Evolutionary conservation across 2,329 filamentous ascomycete genomes (phyloP), one percentile per base, ranked within the genome.

Genomic region (Fusarium chuoi): DNA sequence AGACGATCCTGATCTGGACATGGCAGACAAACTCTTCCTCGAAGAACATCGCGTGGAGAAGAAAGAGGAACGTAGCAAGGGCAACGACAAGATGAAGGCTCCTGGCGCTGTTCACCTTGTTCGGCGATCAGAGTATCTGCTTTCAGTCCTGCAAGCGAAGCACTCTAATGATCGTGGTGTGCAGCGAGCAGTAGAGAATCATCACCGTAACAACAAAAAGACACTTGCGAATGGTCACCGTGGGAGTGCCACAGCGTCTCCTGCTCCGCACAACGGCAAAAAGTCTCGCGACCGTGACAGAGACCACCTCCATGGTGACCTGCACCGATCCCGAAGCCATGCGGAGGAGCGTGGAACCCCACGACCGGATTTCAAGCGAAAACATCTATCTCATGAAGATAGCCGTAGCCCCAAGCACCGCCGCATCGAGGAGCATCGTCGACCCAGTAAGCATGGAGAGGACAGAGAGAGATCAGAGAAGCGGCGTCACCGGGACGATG

Each of bases 1-100:
- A 12, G 96, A 99, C 77, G 96, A 99, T 79, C 85, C 90, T 3
- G 95, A 98, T 38, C 89, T 99, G 28, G 93, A 91, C 14, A 91
- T 99, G 85, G 85, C 87, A 4, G 95, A 98, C 78, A 98, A 98
- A 79, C 94, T 98, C 81, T 99, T 97, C 84, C 85, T 99, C 3
- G 96, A 99, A 81, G 97, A 99, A 82, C 95, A 98, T 81, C 93
- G 96, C n/a, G 96, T 98, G 24, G 96, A 97, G 82, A 96, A 97
- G 84, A 98, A 98, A 81, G 95, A 96, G 78, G 95, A 98, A 82
- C 92, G 96, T 41, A 93, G 87, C 78, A 94, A 94, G 78, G 90
- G 86, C 22, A 92, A 94, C 24, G 93, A 92, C 64, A 91, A 92
- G 70, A 93, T 94, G 41, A 97, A 97, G 79, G 97, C 96, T 6